Percentiles rank a stretch among this genome's conserved stretches.
These are phyloP conservation scores for Trichoderma asperelloides DNA, from an alignment of 495 filamentous ascomycete genomes.

Conservation along the genomic window DNA sequence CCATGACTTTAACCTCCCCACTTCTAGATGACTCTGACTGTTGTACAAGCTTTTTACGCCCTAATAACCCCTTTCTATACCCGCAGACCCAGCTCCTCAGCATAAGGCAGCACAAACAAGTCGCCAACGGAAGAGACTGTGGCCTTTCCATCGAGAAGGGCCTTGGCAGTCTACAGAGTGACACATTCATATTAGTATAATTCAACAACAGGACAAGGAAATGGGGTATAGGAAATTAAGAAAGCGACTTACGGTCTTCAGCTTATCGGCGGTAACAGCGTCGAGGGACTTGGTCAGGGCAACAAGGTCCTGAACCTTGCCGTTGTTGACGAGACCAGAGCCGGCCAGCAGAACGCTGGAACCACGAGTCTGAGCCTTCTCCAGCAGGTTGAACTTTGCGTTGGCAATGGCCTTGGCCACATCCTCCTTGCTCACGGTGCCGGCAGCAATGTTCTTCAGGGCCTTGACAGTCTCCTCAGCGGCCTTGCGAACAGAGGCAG, in stretches of 20 bases:
- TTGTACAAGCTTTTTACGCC: conserved; percentile 9
- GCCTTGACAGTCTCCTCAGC: conserved; percentile 62
- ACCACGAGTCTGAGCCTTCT: conserved; percentile 70
- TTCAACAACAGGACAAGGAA: conserved; percentile 6
- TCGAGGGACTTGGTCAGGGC: conserved; percentile 73
- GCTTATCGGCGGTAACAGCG: conserved; percentile 68
- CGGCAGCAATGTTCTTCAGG: conserved; percentile 68
- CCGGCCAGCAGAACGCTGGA: conserved; percentile 67
- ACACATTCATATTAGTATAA: conserved; percentile 21
- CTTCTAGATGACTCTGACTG: conserved; percentile 11
- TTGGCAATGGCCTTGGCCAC: conserved; percentile 84
- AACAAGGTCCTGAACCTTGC: conserved; percentile 78
- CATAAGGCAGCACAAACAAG: conserved; percentile 78
- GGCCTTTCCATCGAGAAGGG: conserved; percentile 78
- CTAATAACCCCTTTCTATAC: conserved; percentile 52
- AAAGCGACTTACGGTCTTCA: conserved; percentile 67
- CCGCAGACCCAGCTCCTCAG: conserved; percentile 85
- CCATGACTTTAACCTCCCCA: conserved; percentile 1
- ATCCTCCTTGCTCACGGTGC: conserved; percentile 69
- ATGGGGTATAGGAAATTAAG: conserved; percentile 7
- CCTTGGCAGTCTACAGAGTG: conserved; percentile 61
- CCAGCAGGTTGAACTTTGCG: conserved; percentile 88
- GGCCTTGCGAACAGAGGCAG: conserved; percentile 50
- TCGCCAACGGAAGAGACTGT: conserved; percentile 83
- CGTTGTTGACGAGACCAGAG: conserved; percentile 62